Conservation (phyloP, 441 rosid species). For the Arabidopsis hybrid region DNA sequence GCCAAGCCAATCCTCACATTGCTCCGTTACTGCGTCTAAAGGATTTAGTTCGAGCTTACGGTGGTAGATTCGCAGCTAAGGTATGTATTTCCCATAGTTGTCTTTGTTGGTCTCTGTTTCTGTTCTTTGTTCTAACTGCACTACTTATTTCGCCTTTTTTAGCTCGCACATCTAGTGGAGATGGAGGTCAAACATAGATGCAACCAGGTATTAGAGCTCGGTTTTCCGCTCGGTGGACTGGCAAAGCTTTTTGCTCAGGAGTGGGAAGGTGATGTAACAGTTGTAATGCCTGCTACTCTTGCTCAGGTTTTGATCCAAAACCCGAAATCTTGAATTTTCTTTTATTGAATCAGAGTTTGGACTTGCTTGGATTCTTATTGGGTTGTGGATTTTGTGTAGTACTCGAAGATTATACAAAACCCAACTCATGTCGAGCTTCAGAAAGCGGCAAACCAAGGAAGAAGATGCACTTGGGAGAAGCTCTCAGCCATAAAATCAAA, state of each 20-base stretch:
- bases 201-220: constrained; percentile 85
- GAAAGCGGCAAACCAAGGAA: constrained; percentile 95
- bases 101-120: constrained; percentile 28
- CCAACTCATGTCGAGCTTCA: constrained; percentile 83
- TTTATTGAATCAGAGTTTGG: neutral
- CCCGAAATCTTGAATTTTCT: neutral
- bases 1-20: constrained; percentile 98
- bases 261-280: constrained; percentile 98
- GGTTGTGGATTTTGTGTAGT: constrained; percentile 49
- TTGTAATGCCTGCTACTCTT: constrained; percentile 95
- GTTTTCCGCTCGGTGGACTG: constrained; percentile 91
- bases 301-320: constrained; percentile 71
- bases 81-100: constrained; percentile 46
- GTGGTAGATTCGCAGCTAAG: constrained; percentile 99
- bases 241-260: constrained; percentile 96
- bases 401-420: constrained; percentile 86
- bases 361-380: constrained; percentile 20
- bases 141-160: constrained; percentile 28
- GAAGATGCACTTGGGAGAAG: constrained; percentile 99
- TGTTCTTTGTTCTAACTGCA: neutral
- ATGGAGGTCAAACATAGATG: constrained; percentile 98
- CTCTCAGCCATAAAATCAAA: constrained; percentile 96
- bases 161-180: constrained; percentile 93
- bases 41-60: constrained; percentile 80
- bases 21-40: constrained; percentile 82